Base-by-base conservation (phyloP, 2,329 filamentous ascomycete species). In the Emydomyces testavorans region DNA sequence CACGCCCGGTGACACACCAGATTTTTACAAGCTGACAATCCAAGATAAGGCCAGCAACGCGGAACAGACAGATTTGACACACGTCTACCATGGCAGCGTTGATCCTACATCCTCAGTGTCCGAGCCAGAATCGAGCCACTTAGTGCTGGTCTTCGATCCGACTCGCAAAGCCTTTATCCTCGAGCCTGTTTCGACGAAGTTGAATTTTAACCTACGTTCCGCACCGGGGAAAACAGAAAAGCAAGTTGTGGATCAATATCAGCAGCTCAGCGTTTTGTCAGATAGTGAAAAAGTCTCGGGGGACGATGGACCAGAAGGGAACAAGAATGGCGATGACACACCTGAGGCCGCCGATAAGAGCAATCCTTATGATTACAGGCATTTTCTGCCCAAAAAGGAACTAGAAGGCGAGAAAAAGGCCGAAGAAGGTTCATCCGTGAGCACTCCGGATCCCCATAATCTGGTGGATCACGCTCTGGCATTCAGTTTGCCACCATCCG, bases 161-260 rank as follows among this genome's bases (percentile, higher is more conserved):
- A 70, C 73, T 15, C 79, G 78, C 45, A 79, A 90, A 59, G 82
- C 76, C 48, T 92, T 92, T 55, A 79, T 92, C 23, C 74, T 95
- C 47, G 87, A 95, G 68, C 80, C 79, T 44, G 71, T 95, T 47
- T 79, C 86, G 60, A 83, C 81, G n/a, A 80, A 81, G 32, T 83
- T 94, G 66, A 82, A 86, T 59, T 89, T 94, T 82, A 95, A 94
- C 64, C 68, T 94, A 46, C 79, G 77, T 45, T 78, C 75, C 48
- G 79, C 79, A 11, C 85, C 83, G 2, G 76, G 73, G 54, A 81
- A 82, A 57, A 69, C 73, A 46, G 78, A 85, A 46, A 75, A 77
- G 24, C 78, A 75, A 57, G 71, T 93, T 34, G 74, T 77, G 40
- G 74, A 78, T 42, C 74, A 82, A 58, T 80, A 85, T 60, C 72